A percentile compares a stretch with the other conserved stretches of the same genome.
These are phyloP conservation scores for Trametes cubensis DNA, from an alignment of 768 basidiomycete genomes.

Conservation along the genomic window DNA sequence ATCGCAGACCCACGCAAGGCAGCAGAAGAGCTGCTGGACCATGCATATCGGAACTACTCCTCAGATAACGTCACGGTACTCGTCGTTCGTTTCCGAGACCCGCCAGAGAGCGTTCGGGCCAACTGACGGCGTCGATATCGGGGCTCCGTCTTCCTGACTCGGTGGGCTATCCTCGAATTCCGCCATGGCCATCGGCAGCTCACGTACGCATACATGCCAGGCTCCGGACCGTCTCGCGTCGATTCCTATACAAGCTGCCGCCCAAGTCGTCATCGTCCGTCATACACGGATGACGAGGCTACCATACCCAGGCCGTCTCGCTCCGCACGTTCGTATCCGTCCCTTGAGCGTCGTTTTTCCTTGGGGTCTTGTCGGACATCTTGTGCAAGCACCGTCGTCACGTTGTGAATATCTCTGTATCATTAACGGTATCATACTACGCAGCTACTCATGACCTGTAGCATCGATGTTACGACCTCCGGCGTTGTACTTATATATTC, in stretches of 20 bases:
- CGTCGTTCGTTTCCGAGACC: slow-evolving; percentile 78
- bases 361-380: slow-evolving; percentile 4
- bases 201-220: neutral
- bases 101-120: slow-evolving; percentile 27
- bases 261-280: slow-evolving; percentile 21
- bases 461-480: neutral
- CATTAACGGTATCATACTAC: slow-evolving; percentile 17
- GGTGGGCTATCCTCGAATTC: slow-evolving; percentile 3
- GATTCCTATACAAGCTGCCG: slow-evolving; percentile 20
- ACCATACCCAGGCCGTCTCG: slow-evolving; percentile 12
- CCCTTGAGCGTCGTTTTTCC: neutral
- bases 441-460: slow-evolving; percentile 11
- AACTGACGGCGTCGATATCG: slow-evolving; percentile 23
- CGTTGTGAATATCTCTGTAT: slow-evolving; percentile 17
- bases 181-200: neutral
- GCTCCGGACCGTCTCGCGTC: slow-evolving; percentile 21
- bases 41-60: slow-evolving; percentile 86
- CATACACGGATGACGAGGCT: slow-evolving; percentile 8
- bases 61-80: slow-evolving; percentile 94
- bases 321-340: neutral
- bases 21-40: slow-evolving; percentile 70
- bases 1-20: slow-evolving; percentile 82
- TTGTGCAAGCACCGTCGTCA: neutral
- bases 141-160: slow-evolving; percentile 19
- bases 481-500: neutral